Conservation (phyloP, 495 filamentous ascomycete species). For the Penicillium paradoxum region DNA sequence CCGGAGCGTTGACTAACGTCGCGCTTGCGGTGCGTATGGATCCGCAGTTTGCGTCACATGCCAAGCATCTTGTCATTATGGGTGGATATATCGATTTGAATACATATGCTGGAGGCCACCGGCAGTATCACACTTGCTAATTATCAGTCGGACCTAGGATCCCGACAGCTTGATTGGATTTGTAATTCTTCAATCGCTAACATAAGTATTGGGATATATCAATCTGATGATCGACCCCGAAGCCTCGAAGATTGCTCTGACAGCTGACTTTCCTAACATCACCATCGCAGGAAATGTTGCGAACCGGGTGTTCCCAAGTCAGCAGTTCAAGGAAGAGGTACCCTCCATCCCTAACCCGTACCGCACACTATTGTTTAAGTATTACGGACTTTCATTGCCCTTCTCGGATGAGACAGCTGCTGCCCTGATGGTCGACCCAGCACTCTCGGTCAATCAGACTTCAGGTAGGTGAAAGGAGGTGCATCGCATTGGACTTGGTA, state of each 20-base stretch:
- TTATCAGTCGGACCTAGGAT: constrained; percentile 28
- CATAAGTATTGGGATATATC: constrained; percentile 12
- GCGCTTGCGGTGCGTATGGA: constrained; percentile 37
- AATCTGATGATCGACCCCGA: constrained; percentile 41
- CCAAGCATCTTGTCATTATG: constrained; percentile 39
- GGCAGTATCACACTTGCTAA: constrained; percentile 24
- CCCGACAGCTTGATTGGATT: neutral
- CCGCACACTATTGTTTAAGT: constrained; percentile 27
- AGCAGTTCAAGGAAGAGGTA: constrained; percentile 22
- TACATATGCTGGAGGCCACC: constrained; percentile 30
- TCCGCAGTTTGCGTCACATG: constrained; percentile 32
- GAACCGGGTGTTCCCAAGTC: constrained; percentile 24
- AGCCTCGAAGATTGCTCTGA: constrained; percentile 40
- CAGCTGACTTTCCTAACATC: constrained; percentile 37
- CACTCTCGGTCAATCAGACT: constrained; percentile 25
- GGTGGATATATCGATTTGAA: constrained; percentile 36
- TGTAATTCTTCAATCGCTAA: neutral
- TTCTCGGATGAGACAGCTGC: constrained; percentile 42
- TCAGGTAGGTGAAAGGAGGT: constrained; percentile 15
- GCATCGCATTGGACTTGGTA: neutral
- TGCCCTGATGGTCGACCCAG: constrained; percentile 32
- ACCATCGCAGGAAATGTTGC: constrained; percentile 37
- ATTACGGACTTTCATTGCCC: constrained; percentile 31
- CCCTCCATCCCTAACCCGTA: constrained; percentile 22
- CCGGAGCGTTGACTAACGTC: constrained; percentile 40